Conservation (phyloP, 108 stramenopile genomes). For the Discostella stelligeroides region DNA sequence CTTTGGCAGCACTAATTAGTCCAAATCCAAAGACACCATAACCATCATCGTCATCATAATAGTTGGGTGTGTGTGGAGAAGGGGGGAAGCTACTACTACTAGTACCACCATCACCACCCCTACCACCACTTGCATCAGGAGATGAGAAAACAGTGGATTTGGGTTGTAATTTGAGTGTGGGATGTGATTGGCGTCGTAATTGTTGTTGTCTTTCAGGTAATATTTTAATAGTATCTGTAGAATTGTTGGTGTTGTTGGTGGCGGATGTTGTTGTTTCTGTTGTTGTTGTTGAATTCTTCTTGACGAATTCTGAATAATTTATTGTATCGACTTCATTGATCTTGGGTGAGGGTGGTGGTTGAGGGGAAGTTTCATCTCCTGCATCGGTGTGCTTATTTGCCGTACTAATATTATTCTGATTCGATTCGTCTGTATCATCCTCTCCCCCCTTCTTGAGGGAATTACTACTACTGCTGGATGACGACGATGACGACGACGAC, state of each 20-base stretch:
- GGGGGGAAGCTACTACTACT: too few species aligned
- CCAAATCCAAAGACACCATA: slow-evolving; percentile 25
- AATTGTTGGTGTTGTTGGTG: too few species aligned
- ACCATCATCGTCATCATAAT: slow-evolving; percentile 18
- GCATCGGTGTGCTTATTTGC: too few species aligned
- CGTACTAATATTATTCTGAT: too few species aligned
- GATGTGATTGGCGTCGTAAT: background rate
- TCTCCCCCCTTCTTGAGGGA: background rate
- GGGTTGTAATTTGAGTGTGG: slow-evolving; percentile 22
- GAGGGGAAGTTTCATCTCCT: too few species aligned
- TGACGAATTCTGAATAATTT: background rate
- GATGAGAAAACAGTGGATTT: slow-evolving; percentile 13
- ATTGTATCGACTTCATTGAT: background rate
- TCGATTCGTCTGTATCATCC: background rate
- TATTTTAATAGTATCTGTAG: too few species aligned
- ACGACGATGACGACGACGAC: too few species aligned
- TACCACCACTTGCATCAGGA: background rate
- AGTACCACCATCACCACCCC: too few species aligned
- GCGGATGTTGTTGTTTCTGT: background rate
- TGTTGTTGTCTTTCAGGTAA: too few species aligned
- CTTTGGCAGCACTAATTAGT: slow-evolving; percentile 6
- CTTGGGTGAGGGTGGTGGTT: too few species aligned
- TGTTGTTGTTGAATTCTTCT: background rate
- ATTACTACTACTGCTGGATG: too few species aligned
- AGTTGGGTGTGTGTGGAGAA: too few species aligned